A percentile compares a stretch with the other conserved stretches of the same genome.
Evolutionary conservation across 2,329 filamentous ascomycete species (phyloP).

Genomic region (Daldinia sp.): DNA sequence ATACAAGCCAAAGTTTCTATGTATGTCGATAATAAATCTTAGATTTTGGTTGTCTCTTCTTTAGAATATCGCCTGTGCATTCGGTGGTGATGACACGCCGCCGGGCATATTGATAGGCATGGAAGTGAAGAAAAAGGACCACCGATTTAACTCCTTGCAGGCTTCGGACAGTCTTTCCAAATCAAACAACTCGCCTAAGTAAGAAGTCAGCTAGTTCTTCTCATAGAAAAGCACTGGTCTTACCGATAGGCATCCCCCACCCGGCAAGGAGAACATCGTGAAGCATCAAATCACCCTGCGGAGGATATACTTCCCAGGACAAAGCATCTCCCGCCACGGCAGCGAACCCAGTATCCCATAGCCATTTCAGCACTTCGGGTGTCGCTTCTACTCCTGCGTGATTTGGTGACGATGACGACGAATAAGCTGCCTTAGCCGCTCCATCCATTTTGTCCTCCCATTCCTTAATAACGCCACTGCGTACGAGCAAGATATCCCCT

Average conservation of each 20-base stretch:
- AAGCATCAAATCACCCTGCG: slow-evolving; percentile 4
- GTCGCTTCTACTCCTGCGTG: slow-evolving; percentile 51
- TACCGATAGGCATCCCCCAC: slow-evolving; percentile 37
- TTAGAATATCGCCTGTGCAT: slow-evolving; percentile 34
- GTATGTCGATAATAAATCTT: background rate
- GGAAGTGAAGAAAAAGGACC: slow-evolving; percentile 51
- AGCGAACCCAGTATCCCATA: slow-evolving; percentile 57
- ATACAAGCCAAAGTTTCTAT: background rate
- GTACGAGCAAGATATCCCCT: slow-evolving; percentile 63
- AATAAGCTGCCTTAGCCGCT: slow-evolving; percentile 55
- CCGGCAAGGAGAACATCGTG: slow-evolving; percentile 29
- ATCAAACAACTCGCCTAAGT: slow-evolving; percentile 55
- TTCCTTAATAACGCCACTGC: slow-evolving; percentile 47
- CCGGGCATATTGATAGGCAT: slow-evolving; percentile 43
- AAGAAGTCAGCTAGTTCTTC: background rate
- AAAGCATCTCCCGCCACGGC: slow-evolving; percentile 56
- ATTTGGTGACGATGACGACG: slow-evolving; percentile 44
- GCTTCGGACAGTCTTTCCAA: slow-evolving; percentile 51
- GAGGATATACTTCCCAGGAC: slow-evolving; percentile 51
- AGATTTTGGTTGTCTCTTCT: background rate
- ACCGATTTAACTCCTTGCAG: slow-evolving; percentile 49
- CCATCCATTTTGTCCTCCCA: slow-evolving; percentile 43
- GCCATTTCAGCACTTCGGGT: slow-evolving; percentile 52
- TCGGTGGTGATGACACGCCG: slow-evolving; percentile 31
- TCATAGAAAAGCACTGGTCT: background rate